Evolutionary conservation across 176 grass and related monocot species (phyloP).

Genomic region (Musa itinerans): DNA sequence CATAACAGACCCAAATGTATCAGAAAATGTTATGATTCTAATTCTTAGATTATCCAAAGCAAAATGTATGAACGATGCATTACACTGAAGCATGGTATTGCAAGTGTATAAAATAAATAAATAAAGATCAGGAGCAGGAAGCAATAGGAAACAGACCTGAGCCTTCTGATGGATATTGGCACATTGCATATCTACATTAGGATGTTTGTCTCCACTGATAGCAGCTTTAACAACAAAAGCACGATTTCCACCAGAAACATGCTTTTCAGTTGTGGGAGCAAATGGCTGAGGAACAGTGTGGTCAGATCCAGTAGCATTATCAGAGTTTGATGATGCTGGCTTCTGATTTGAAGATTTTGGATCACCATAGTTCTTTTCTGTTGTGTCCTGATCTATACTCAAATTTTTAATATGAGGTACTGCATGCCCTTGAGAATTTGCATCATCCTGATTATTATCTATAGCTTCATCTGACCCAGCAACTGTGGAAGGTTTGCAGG

Average conservation of each 20-base stretch:
- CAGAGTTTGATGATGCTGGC: conserved; percentile 23
- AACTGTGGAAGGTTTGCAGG: background rate
- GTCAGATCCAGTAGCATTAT: conserved; percentile 8
- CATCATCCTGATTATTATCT: background rate
- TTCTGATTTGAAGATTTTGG: conserved; percentile 27
- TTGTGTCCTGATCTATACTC: conserved; percentile 13
- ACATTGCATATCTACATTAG: background rate
- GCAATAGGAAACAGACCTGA: background rate
- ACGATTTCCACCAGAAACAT: background rate
- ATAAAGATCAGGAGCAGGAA: background rate
- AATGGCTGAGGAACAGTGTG: conserved; percentile 22
- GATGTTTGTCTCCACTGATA: conserved; percentile 20
- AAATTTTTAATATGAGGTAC: conserved; percentile 16
- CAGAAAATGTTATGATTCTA: too few species aligned
- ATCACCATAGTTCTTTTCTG: conserved; percentile 7
- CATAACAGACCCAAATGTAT: background rate
- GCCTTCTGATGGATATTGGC: background rate
- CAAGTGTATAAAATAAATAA: background rate
- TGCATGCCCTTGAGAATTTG: background rate
- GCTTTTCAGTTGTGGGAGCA: conserved; percentile 29
- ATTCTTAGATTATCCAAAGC: background rate
- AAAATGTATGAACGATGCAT: background rate
- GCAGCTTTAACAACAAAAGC: conserved; percentile 3
- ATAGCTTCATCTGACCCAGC: background rate
- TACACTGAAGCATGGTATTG: background rate